Conservation (phyloP, 495 filamentous ascomycete species). For the Halenospora varia region DNA sequence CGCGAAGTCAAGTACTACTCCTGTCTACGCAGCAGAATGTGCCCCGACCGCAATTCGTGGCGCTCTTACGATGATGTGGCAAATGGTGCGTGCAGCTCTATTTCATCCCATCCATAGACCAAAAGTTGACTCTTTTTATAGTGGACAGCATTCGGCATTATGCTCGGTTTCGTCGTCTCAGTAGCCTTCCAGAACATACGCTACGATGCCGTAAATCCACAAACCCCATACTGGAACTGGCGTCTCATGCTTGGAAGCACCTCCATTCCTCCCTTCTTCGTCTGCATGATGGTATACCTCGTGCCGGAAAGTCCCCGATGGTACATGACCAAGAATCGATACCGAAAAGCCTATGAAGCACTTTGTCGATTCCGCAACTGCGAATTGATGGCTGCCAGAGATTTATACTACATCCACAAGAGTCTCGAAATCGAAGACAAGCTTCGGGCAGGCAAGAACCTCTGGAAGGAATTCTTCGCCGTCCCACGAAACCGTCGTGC, state of each 20-base stretch:
- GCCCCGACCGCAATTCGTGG: constrained; percentile 69
- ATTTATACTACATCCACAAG: constrained; percentile 77
- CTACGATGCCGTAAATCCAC: too few relatives aligned
- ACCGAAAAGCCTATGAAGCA: constrained; percentile 60
- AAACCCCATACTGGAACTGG: too few relatives aligned
- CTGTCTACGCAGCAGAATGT: constrained; percentile 74
- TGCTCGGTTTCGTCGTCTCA: constrained; percentile 64
- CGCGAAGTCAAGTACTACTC: constrained; percentile 74
- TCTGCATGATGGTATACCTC: constrained; percentile 63
- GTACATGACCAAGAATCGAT: constrained; percentile 69
- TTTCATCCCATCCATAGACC: too few relatives aligned
- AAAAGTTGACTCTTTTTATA: neutral
- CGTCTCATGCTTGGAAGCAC: constrained; percentile 42
- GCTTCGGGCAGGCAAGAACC: constrained; percentile 52
- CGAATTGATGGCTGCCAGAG: constrained; percentile 74
- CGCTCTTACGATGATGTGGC: constrained; percentile 80
- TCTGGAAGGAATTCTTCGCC: constrained; percentile 67
- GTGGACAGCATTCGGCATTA: neutral
- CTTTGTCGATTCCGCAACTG: constrained; percentile 61
- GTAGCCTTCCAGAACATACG: constrained; percentile 35
- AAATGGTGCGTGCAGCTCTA: too few relatives aligned
- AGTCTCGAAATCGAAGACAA: constrained; percentile 63
- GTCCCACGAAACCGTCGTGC: constrained; percentile 78
- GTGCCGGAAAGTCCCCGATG: constrained; percentile 66
- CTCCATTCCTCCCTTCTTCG: constrained; percentile 70